Percentiles rank a stretch among this genome's conserved stretches.
Evolutionary conservation across 2,329 filamentous ascomycete genomes (phyloP).

Genomic region (Nakataea oryzae): DNA sequence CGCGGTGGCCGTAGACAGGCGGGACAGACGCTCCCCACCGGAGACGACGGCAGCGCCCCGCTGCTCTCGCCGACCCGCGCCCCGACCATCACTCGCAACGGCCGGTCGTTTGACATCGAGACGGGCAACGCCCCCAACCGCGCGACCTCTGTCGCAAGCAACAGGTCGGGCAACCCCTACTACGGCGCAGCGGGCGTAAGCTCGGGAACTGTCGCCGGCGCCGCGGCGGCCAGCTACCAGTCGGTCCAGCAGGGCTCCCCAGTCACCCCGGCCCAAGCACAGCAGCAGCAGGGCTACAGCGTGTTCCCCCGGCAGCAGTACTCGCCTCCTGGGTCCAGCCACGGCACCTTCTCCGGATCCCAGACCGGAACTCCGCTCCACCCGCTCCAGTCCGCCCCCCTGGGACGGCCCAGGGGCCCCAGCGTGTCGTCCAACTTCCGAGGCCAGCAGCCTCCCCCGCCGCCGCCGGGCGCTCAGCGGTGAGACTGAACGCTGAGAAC

Average conservation of each 20-base stretch:
- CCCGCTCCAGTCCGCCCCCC: background rate
- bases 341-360: background rate
- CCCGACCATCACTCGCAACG: background rate
- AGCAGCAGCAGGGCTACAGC: slow-evolving; percentile 3
- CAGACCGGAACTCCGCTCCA: background rate
- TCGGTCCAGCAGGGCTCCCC: background rate
- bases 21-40: slow-evolving; percentile 30
- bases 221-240: background rate
- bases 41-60: slow-evolving; percentile 13
- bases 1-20: slow-evolving; percentile 35
- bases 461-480: background rate
- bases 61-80: background rate
- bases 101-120: background rate
- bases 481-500: background rate
- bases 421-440: background rate
- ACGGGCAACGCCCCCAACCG: background rate
- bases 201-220: too few species aligned
- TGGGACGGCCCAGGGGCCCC: background rate
- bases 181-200: background rate
- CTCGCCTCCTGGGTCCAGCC: background rate
- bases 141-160: background rate
- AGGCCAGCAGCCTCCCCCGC: background rate
- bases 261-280: background rate
- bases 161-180: background rate
- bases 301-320: slow-evolving; percentile 1